Evolutionary conservation across 2,329 filamentous ascomycete species (phyloP).

Genomic region (Dactylellina cionopaga): DNA sequence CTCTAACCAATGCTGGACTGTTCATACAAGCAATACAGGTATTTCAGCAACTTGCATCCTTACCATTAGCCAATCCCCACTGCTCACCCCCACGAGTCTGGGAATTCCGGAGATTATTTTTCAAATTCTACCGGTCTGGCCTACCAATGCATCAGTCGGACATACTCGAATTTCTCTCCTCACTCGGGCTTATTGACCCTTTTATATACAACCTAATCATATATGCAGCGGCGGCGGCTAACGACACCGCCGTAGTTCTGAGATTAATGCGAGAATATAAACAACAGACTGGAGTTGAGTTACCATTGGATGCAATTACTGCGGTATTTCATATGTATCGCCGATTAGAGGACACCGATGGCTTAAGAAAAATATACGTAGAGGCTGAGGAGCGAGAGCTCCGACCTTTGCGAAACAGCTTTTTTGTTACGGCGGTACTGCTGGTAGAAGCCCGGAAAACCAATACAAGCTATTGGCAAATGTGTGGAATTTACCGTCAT

Average conservation of each 20-base stretch:
- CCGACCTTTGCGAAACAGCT: conserved; percentile 26
- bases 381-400: conserved; percentile 14
- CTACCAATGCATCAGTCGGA: conserved; percentile 43
- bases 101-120: conserved; percentile 44
- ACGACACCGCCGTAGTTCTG: conserved; percentile 8
- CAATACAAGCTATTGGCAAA: conserved; percentile 22
- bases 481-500: conserved; percentile 25
- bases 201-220: conserved; percentile 43
- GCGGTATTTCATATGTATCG: conserved; percentile 40
- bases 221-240: conserved; percentile 23
- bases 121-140: conserved; percentile 33
- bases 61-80: neutral
- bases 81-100: conserved; percentile 3
- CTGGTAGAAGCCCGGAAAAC: conserved; percentile 25
- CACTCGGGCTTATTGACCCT: conserved; percentile 26
- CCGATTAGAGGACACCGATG: conserved; percentile 17
- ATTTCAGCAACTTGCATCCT: conserved; percentile 36
- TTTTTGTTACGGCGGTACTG: conserved; percentile 45
- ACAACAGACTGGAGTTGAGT: conserved; percentile 5
- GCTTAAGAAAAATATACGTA: conserved; percentile 8
- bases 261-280: conserved; percentile 19
- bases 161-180: conserved; percentile 32
- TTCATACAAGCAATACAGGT: conserved; percentile 39
- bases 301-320: conserved; percentile 33
- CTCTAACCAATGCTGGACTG: conserved; percentile 26